Evolutionary conservation across 495 filamentous ascomycete genomes (phyloP), one percentile per base, ranked within the genome.

Genomic region (Penicillium salamii): DNA sequence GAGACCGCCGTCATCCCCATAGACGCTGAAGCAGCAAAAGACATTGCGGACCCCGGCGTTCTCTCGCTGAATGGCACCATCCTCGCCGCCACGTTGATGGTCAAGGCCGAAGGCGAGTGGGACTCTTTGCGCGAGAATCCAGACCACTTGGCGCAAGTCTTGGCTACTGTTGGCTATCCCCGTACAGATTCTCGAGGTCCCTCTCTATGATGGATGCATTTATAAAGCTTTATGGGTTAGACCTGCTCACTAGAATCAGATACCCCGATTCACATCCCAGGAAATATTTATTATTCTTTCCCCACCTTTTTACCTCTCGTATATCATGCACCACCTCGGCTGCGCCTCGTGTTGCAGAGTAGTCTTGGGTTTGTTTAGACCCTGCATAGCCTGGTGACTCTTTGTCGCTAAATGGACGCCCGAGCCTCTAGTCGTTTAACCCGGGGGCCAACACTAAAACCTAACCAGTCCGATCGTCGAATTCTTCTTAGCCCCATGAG

Each of bases 31-130:
- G 49, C 48, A 3, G 55, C 47, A 7, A 53, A 53, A 15, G 66
- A 74, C 29, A 69, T 77, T 0, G 58, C 55, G 3, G 72, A 73
- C 3, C 61, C 82, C 3, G 87, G 86, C 0, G 71, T 72, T 34
- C 65, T 91, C 14, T 77, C 80, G 12, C 62, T 92, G 17, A 92
- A 95, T 51, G 89, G 89, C 15, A 92, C 89, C 0, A 70, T 90
- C 39, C 68, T 95, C 15, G 89, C 83, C n/a, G 88, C 86, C 1
- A 92, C 87, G 23, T 71, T 91, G 38, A 82, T 95, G 71, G 89
- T 95, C 12, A 92, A 91, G 68, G 78, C 66, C 15, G 68, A 86
- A 57, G 71, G 63, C 13, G 86, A 91, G 68, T 91, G 86, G 85
- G 76, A 89, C 58, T 65, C 72, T 9, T 52, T 93, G 44, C 61